phyloP scores from a whole-genome alignment of 1,284 basidiomycete genomes.

The Clitocybe nebularis region DNA sequence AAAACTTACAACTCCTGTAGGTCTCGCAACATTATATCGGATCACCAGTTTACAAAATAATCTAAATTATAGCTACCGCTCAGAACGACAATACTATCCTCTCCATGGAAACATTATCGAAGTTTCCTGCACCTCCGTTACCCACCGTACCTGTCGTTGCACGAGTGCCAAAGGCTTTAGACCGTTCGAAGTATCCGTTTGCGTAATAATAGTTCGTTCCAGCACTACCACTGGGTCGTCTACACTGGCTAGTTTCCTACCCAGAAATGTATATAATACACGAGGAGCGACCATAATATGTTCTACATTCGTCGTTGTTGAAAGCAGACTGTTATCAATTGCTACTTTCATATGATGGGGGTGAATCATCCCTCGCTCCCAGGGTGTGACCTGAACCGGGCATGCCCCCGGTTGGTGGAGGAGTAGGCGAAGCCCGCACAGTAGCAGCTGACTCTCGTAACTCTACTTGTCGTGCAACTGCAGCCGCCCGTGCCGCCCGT shows the following conservation, averaged over 20 bases:
- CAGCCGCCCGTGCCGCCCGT: constrained; percentile 39
- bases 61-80: no score
- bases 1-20: constrained; percentile 31
- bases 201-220: no score
- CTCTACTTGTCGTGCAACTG: constrained; percentile 12
- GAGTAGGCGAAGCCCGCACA: constrained; percentile 5
- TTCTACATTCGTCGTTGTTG: no score
- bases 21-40: no score
- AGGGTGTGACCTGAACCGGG: constrained; percentile 29
- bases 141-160: constrained; percentile 26
- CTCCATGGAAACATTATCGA: constrained; percentile 22
- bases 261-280: constrained; percentile 2
- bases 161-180: constrained; percentile 28
- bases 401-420: constrained; percentile 21
- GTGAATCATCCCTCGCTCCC: constrained; percentile 11
- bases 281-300: no score
- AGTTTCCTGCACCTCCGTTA: constrained; percentile 39
- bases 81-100: constrained; percentile 9
- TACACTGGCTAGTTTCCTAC: no score
- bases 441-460: constrained; percentile 13
- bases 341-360: constrained; percentile 19
- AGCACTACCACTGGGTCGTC: no score
- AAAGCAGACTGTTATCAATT: constrained; percentile 2
- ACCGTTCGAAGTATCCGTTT: constrained; percentile 33
- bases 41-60: no score